phyloP scores from a whole-genome alignment of 805 yeast genomes.

The Barnettozyma sp. region DNA sequence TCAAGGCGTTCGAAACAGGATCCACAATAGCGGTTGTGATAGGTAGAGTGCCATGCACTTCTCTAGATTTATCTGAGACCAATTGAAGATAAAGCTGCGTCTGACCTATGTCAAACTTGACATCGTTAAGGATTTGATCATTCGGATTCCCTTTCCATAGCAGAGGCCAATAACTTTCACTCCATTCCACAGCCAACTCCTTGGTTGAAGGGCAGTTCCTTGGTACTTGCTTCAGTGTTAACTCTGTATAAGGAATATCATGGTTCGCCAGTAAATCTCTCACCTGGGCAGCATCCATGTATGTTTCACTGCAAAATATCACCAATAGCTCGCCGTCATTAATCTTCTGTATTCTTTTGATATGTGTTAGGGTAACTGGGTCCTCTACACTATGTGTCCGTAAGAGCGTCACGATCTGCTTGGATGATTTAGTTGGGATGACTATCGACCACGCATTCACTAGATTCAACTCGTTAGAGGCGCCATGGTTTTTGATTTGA shows the following conservation, averaged over 20 bases:
- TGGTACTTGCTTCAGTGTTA: constrained; percentile 41
- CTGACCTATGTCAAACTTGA: constrained; percentile 39
- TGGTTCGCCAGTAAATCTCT: constrained; percentile 13
- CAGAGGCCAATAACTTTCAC: constrained; percentile 71
- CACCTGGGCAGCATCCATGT: constrained; percentile 25
- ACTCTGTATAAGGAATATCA: constrained; percentile 18
- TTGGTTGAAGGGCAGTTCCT: constrained; percentile 59
- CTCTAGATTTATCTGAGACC: constrained; percentile 26
- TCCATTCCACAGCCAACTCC: constrained; percentile 62
- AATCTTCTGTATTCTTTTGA: constrained; percentile 49
- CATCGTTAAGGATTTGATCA: constrained; percentile 57
- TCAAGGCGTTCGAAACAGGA: constrained; percentile 37
- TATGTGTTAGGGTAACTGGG: constrained; percentile 30
- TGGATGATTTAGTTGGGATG: constrained; percentile 33
- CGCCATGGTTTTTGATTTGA: constrained; percentile 33
- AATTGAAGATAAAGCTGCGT: constrained; percentile 30
- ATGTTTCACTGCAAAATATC: constrained; percentile 37
- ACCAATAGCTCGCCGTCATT: constrained; percentile 28
- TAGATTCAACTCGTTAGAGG: constrained; percentile 23
- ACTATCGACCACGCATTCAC: constrained; percentile 43
- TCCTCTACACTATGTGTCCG: constrained; percentile 23
- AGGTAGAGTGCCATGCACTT: constrained; percentile 31
- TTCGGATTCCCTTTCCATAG: constrained; percentile 92
- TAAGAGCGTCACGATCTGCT: constrained; percentile 20
- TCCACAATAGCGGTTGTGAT: constrained; percentile 60